Evolutionary conservation across 306 rosid species (phyloP), one percentile per base, ranked within the genome.

Genomic region (Cicer cuneatum): DNA sequence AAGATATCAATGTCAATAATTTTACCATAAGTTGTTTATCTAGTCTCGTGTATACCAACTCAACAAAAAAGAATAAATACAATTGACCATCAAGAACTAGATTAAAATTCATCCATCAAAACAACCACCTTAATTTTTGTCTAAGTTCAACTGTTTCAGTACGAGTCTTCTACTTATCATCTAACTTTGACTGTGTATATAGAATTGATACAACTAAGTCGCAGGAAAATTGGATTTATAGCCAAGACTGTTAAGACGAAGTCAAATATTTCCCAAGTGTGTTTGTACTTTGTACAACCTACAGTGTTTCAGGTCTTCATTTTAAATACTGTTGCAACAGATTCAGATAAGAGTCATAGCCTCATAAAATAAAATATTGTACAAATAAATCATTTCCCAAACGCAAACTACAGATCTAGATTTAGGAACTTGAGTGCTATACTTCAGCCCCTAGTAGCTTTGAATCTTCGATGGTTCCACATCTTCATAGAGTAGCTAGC

Each of bases 401-500:
- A 47, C 70, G 75, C 71, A 83, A 62, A 68, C 40, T 42, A 37
- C 69, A 59, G 15, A 52, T 61, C 57, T 58, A 46, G 66, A 35
- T 56, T 10, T 8, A 24, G 65, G 42, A 82, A 58, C 24, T 48
- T n/a, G 19, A 56, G 54, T 11, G 7, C 68, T 19, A 52, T 53
- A 5, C 64, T 64, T 74, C 54, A 42, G 33, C 69, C n/a, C 56
- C 38, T 15, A 2, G 16, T 11, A 10, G 57, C 57, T 57, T 64
- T 15, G 35, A 51, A 75, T 64, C 64, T 66, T 52, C 71, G 41
- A 61, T 40, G 21, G 1, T 74, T 24, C 73, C 33, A 10, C 48
- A 9, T 45, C 59, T 7, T n/a, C 7, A 35, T 10, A 13, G 53
- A 39, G 71, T 24, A 41, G 48, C 6, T 24, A 41, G 48, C 6